A percentile compares a stretch with the other conserved stretches of the same genome.
Evolutionary conservation across 495 filamentous ascomycete species (phyloP).

Genomic region (Penicillium pulvis): DNA sequence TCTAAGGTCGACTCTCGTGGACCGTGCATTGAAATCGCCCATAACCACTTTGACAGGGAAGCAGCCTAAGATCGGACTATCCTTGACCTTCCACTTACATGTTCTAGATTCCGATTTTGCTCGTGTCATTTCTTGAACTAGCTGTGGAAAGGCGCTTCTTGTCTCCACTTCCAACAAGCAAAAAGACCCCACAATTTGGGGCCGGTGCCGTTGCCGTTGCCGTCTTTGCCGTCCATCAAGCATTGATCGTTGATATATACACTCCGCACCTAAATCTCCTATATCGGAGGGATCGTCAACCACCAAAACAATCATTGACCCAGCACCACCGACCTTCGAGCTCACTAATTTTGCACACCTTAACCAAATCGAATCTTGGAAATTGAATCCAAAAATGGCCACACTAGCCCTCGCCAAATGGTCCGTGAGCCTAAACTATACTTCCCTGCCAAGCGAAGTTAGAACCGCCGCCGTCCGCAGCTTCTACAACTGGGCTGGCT

Average conservation of each 20-base stretch:
- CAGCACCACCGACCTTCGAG: background rate
- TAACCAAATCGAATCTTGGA: background rate
- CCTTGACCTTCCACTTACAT: background rate
- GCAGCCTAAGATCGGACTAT: too few relatives aligned
- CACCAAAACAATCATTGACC: background rate
- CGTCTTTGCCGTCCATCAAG: background rate
- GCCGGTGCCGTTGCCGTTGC: too few relatives aligned
- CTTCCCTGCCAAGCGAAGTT: slow-evolving; percentile 16
- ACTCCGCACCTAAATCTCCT: background rate
- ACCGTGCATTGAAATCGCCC: too few relatives aligned
- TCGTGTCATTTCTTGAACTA: background rate
- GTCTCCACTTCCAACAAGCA: too few relatives aligned
- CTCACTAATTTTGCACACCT: background rate
- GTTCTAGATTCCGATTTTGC: background rate
- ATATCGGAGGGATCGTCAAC: slow-evolving; percentile 2
- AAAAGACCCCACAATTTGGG: too few relatives aligned
- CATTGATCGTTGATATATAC: background rate
- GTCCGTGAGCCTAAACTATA: slow-evolving; percentile 5
- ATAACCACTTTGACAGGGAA: too few relatives aligned
- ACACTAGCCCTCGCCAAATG: slow-evolving; percentile 17
- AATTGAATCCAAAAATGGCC: slow-evolving; percentile 10
- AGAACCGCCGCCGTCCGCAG: slow-evolving; percentile 24
- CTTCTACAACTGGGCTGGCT: slow-evolving; percentile 57
- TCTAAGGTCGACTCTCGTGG: too few relatives aligned
- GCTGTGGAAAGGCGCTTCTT: too few relatives aligned